Conservation (phyloP, 345 rosid genomes). For the Camelina neglecta region DNA sequence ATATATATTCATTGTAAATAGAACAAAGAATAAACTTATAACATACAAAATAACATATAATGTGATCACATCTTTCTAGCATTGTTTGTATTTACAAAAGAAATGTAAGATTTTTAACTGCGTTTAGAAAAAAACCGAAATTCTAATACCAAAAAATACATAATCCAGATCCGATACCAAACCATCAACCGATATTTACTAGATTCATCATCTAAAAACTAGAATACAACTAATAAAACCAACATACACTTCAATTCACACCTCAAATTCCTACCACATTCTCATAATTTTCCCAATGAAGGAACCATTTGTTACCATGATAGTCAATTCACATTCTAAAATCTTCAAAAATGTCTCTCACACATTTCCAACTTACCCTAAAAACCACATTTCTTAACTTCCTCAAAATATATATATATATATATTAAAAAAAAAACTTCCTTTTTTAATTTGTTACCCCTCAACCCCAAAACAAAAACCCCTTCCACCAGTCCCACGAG, state of each 20-base stretch:
- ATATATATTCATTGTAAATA: not conserved
- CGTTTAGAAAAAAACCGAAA: not conserved
- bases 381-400: constrained; percentile 28
- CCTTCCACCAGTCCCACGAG: constrained; percentile 30
- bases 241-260: not conserved
- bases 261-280: constrained; percentile 20
- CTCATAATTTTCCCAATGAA: constrained; percentile 1
- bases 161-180: not conserved
- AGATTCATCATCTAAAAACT: not conserved
- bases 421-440: constrained; percentile 35
- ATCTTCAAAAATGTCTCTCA: not conserved
- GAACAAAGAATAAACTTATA: not conserved
- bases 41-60: not conserved
- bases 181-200: not conserved
- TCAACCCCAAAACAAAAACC: constrained; percentile 37
- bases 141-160: not conserved
- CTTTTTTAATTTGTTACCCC: constrained; percentile 17
- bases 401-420: constrained; percentile 35
- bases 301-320: constrained; percentile 38
- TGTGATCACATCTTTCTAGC: not conserved
- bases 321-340: constrained; percentile 27
- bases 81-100: not conserved
- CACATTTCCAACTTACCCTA: constrained; percentile 48
- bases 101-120: not conserved
- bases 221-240: constrained; percentile 8